These are phyloP conservation scores for Phlebiopsis flavidoalba DNA, from an alignment of 768 basidiomycete species.

Conservation along the genomic window DNA sequence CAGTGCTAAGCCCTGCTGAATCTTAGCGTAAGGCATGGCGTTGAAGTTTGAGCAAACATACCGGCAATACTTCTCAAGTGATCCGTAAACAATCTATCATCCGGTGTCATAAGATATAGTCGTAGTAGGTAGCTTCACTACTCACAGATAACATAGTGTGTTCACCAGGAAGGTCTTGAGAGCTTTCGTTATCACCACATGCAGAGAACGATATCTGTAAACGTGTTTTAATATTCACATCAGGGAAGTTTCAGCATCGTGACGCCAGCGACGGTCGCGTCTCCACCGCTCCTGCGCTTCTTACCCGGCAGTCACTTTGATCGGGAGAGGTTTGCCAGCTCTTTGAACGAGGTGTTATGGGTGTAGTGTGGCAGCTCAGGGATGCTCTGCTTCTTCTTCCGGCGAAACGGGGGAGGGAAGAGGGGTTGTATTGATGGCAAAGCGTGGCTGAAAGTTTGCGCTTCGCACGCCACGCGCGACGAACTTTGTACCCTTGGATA, in stretches of 20 bases:
- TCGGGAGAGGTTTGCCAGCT: not conserved
- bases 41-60: not conserved
- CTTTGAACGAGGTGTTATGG: not conserved
- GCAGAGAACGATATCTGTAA: not conserved
- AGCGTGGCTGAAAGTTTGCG: not conserved
- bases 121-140: not conserved
- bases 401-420: not conserved
- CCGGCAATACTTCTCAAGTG: not conserved
- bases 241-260: not conserved
- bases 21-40: not conserved
- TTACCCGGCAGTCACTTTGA: not conserved
- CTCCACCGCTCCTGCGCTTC: not conserved
- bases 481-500: not conserved
- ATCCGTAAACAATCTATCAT: not conserved
- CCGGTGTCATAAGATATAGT: not conserved
- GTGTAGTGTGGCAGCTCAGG: not conserved
- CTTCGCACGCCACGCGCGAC: not conserved
- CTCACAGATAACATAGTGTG: not conserved
- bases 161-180: not conserved
- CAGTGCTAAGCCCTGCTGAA: not conserved
- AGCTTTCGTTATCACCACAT: not conserved
- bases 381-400: not conserved
- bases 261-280: not conserved
- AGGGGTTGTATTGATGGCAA: not conserved
- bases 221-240: not conserved